Evolutionary conservation across 331 rosid genomes (phyloP).

Genomic region (Dryas integrifolia): DNA sequence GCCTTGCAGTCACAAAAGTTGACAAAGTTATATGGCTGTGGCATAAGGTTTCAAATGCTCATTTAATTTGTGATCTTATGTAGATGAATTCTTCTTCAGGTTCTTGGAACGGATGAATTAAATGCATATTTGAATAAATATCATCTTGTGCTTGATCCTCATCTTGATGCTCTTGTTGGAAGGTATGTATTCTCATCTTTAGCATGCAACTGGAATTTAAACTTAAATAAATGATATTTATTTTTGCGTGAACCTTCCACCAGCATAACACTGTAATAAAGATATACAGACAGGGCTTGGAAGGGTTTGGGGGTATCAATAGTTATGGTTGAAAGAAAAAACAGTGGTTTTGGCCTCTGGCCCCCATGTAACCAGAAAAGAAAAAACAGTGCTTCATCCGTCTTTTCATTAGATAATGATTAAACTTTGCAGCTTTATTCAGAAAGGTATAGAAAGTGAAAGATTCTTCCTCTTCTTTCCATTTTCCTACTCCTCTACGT

Average conservation of each 20-base stretch:
- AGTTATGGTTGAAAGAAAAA: not conserved
- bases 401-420: not conserved
- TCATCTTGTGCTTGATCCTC: constrained; percentile 45
- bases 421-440: not conserved
- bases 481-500: no score
- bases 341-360: not conserved
- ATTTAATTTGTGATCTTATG: not conserved
- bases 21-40: not conserved
- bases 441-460: not conserved
- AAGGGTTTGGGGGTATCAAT: not conserved
- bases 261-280: not conserved
- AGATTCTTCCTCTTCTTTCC: not conserved
- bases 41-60: not conserved
- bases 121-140: constrained; percentile 41
- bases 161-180: constrained; percentile 47
- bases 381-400: not conserved
- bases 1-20: not conserved
- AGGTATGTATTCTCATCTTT: constrained; percentile 31
- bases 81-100: constrained; percentile 28
- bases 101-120: constrained; percentile 47
- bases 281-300: not conserved
- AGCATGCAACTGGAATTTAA: not conserved
- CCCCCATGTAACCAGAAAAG: not conserved
- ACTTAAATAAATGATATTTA: not conserved
- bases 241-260: not conserved